These are phyloP conservation scores for Berberis vulgaris DNA, from an alignment of 164 flowering plant species.

Conservation along the genomic window DNA sequence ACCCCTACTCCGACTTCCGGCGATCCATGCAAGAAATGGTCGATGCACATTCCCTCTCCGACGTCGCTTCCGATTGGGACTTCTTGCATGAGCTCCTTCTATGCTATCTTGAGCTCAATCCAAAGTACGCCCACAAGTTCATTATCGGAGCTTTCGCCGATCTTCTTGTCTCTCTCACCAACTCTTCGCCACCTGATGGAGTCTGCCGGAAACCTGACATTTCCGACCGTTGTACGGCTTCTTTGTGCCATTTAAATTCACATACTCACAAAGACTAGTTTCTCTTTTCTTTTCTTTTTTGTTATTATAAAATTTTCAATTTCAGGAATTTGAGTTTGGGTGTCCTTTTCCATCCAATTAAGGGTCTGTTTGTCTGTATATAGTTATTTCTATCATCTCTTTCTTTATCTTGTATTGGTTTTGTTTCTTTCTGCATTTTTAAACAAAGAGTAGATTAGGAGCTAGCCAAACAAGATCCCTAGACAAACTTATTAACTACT, in stretches of 20 bases:
- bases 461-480: conserved; percentile 5
- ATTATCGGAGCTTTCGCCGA: conserved; percentile 66
- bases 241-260: neutral
- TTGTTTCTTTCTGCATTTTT: neutral
- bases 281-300: conserved; percentile 1
- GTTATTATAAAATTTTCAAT: neutral
- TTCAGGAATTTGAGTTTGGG: conserved; percentile 3
- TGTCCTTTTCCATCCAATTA: neutral
- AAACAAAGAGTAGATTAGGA: neutral
- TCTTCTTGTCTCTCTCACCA: conserved; percentile 29
- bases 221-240: conserved; percentile 1
- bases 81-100: conserved; percentile 56
- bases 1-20: conserved; percentile 69
- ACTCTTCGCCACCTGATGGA: conserved; percentile 1
- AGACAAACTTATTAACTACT: neutral
- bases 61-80: conserved; percentile 35
- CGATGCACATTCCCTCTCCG: conserved; percentile 34
- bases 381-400: neutral
- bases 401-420: neutral
- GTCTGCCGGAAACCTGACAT: conserved; percentile 4
- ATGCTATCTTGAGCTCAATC: conserved; percentile 56
- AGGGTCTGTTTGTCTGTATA: conserved; percentile 16
- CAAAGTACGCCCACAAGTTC: conserved; percentile 51
- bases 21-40: conserved; percentile 96
- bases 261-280: neutral